These are phyloP conservation scores for Vigna hirtella DNA, from an alignment of 306 rosid species.

Conservation along the genomic window DNA sequence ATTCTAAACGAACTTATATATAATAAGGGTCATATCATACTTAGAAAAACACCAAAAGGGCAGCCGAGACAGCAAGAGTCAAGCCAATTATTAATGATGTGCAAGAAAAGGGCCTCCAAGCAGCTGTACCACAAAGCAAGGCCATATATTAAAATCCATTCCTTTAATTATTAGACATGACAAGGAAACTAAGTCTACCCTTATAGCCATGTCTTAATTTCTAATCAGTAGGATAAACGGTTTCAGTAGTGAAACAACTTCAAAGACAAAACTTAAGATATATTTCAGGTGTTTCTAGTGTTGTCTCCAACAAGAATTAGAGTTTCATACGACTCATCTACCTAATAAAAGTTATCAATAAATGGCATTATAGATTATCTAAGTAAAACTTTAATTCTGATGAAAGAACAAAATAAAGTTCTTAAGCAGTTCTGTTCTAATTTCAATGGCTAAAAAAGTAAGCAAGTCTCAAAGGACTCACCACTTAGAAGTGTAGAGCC, in stretches of 20 bases:
- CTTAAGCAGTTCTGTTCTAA: background rate
- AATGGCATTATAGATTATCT: background rate
- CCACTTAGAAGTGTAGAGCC: slow-evolving; percentile 55
- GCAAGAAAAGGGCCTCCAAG: slow-evolving; percentile 40
- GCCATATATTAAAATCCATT: slow-evolving; percentile 10
- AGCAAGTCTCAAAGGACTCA: slow-evolving; percentile 34
- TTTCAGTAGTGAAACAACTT: background rate
- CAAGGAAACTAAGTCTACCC: background rate
- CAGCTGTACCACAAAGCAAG: slow-evolving; percentile 46
- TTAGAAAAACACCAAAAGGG: slow-evolving; percentile 40
- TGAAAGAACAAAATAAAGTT: background rate
- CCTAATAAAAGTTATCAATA: background rate
- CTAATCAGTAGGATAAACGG: background rate
- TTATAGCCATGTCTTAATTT: background rate
- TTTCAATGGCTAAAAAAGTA: background rate
- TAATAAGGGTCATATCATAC: background rate
- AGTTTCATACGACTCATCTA: background rate
- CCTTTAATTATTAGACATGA: slow-evolving; percentile 3
- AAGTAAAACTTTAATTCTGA: background rate
- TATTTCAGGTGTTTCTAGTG: background rate
- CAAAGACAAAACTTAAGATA: background rate
- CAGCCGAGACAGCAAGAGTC: slow-evolving; percentile 22
- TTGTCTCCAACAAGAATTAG: background rate
- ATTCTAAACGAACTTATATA: background rate
- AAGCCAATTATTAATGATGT: slow-evolving; percentile 29